Percentiles rank a stretch among this genome's conserved stretches.
phyloP scores from a whole-genome alignment of 2,329 filamentous ascomycete species.

The Lachnum nothofagi region DNA sequence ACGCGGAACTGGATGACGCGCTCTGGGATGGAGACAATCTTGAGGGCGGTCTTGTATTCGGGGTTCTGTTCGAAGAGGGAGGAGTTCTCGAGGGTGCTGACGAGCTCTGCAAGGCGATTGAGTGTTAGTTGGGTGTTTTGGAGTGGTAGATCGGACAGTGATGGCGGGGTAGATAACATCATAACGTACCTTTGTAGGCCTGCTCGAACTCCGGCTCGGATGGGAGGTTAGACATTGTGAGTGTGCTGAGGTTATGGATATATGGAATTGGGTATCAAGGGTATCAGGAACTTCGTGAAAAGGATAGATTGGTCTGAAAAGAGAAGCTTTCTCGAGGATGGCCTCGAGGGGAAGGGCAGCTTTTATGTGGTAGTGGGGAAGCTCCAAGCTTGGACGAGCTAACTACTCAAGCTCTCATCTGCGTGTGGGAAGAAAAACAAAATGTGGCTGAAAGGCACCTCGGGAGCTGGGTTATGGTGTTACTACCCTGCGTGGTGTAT shows the following conservation, averaged over 20 bases:
- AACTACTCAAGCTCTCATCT: too few relatives aligned
- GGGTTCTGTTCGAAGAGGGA: slow-evolving; percentile 89
- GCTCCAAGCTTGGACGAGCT: slow-evolving; percentile 1
- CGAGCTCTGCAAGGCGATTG: slow-evolving; percentile 62
- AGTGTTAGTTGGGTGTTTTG: slow-evolving; percentile 7
- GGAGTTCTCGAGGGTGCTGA: slow-evolving; percentile 88
- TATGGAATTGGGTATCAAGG: background rate
- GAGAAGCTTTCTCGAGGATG: background rate
- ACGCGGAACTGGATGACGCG: slow-evolving; percentile 96
- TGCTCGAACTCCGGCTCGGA: slow-evolving; percentile 97
- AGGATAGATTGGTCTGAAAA: background rate
- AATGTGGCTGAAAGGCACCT: background rate
- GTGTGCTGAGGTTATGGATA: background rate
- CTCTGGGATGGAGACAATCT: slow-evolving; percentile 85
- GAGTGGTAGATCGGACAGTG: background rate
- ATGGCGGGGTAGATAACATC: slow-evolving; percentile 1
- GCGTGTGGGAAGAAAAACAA: background rate
- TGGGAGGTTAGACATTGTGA: slow-evolving; percentile 72
- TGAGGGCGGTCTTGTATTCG: slow-evolving; percentile 86
- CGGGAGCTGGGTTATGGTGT: background rate
- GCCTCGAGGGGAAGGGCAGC: background rate
- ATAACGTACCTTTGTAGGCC: slow-evolving; percentile 78
- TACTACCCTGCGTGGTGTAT: too few relatives aligned
- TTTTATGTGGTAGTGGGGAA: slow-evolving; percentile 10
- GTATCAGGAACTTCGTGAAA: background rate